phyloP scores from a whole-genome alignment of 768 basidiomycete species.

The Termitomyces eurrhizus region DNA sequence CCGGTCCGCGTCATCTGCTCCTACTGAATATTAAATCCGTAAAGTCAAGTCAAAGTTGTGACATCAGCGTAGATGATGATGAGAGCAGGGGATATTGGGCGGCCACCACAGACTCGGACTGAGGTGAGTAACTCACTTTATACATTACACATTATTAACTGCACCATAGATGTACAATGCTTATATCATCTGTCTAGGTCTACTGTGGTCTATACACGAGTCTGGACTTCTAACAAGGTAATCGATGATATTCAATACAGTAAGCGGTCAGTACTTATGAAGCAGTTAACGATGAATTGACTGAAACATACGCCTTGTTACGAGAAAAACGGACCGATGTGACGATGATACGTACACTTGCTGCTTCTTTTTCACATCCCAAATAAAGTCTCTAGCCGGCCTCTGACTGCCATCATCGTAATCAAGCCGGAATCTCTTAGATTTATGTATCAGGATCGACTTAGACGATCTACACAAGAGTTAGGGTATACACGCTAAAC shows the following conservation, averaged over 20 bases:
- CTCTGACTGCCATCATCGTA: background rate
- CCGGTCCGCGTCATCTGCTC: background rate
- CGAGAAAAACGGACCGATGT: background rate
- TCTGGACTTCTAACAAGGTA: background rate
- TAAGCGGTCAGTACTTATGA: background rate
- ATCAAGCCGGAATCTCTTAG: background rate
- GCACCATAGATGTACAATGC: too few relatives aligned
- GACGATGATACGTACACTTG: background rate
- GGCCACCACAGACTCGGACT: too few relatives aligned
- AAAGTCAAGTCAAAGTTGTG: background rate
- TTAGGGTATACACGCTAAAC: conserved; percentile 9
- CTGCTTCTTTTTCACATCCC: background rate
- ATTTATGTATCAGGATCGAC: background rate
- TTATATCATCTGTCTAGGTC: too few relatives aligned
- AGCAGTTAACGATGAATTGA: background rate
- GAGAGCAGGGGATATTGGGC: too few relatives aligned
- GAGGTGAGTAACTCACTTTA: too few relatives aligned
- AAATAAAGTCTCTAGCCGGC: background rate
- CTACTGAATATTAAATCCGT: background rate
- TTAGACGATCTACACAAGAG: background rate
- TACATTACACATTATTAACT: too few relatives aligned
- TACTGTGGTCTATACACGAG: too few relatives aligned
- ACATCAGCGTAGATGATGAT: too few relatives aligned
- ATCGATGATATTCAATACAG: background rate
- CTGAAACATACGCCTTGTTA: too few relatives aligned